Evolutionary conservation across 148 eudicot genomes (phyloP).

Genomic region (Camellia granthamiana): DNA sequence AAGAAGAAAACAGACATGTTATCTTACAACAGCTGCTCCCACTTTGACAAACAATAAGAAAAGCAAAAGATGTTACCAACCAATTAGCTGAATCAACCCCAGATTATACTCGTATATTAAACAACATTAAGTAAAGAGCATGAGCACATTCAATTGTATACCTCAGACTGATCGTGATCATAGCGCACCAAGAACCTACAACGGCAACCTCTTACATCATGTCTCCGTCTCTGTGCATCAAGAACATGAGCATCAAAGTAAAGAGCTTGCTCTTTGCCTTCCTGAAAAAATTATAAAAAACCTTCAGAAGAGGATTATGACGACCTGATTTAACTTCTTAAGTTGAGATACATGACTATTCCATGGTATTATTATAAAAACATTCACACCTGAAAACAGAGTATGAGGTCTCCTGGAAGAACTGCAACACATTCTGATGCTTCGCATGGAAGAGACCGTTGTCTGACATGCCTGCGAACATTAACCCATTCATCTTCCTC

Average conservation of each 20-base stretch:
- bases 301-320: neutral
- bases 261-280: conserved; percentile 99
- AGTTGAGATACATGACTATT: neutral
- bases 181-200: conserved; percentile 95
- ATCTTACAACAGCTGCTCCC: neutral
- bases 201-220: conserved; percentile 96
- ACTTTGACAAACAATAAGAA: neutral
- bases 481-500: conserved; percentile 98
- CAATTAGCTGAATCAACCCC: neutral
- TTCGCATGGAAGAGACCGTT: conserved; percentile 95
- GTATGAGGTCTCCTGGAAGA: conserved; percentile 84
- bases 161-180: conserved; percentile 98
- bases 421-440: conserved; percentile 87
- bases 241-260: conserved; percentile 97
- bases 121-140: neutral
- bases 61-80: conserved; percentile 6
- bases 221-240: conserved; percentile 93
- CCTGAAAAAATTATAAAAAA: conserved; percentile 40
- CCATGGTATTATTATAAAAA: conserved; percentile 3
- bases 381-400: conserved; percentile 84
- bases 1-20: neutral
- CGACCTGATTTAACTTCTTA: neutral
- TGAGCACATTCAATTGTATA: conserved; percentile 18
- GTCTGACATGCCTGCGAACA: conserved; percentile 82
- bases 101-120: neutral